Evolutionary conservation across 495 filamentous ascomycete genomes (phyloP).

Genomic region (Trichoderma parareesei): DNA sequence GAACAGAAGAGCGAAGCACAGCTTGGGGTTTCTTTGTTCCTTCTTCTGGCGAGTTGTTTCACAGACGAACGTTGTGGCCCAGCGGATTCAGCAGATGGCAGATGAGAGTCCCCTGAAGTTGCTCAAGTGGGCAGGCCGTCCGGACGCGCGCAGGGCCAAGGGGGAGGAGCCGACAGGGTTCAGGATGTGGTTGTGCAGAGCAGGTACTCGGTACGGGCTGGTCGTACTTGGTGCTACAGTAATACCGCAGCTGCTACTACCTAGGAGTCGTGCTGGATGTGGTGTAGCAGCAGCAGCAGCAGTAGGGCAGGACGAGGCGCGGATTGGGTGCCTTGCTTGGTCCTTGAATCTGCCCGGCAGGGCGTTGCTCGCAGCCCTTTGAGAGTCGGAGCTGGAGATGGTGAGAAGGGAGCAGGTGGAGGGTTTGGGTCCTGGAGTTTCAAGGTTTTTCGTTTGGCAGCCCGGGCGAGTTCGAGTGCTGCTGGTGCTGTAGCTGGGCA

Average conservation of each 20-base stretch:
- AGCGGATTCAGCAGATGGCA: constrained; percentile 7
- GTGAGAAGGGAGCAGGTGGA: background rate
- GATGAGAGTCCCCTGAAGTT: background rate
- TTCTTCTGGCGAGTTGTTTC: constrained; percentile 1
- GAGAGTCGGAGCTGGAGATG: background rate
- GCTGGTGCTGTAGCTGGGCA: too few relatives aligned
- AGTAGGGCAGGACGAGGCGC: constrained; percentile 2
- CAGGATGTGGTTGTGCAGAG: background rate
- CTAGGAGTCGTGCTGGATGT: background rate
- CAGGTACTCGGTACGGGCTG: background rate
- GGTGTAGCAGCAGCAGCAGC: background rate
- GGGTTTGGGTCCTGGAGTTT: too few relatives aligned
- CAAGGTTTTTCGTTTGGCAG: background rate
- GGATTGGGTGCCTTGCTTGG: constrained; percentile 7
- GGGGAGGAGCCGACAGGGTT: constrained; percentile 7
- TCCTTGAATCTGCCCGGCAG: background rate
- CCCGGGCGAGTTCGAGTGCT: too few relatives aligned
- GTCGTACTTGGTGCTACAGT: too few relatives aligned
- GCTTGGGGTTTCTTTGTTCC: background rate
- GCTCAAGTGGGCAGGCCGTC: background rate
- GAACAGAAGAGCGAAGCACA: too few relatives aligned
- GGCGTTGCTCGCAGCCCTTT: background rate
- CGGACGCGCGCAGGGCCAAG: constrained; percentile 6
- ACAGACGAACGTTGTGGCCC: background rate
- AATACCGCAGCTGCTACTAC: too few relatives aligned